Evolutionary conservation across 176 grass and related monocot species (phyloP).

Genomic region (Raddia distichophylla): DNA sequence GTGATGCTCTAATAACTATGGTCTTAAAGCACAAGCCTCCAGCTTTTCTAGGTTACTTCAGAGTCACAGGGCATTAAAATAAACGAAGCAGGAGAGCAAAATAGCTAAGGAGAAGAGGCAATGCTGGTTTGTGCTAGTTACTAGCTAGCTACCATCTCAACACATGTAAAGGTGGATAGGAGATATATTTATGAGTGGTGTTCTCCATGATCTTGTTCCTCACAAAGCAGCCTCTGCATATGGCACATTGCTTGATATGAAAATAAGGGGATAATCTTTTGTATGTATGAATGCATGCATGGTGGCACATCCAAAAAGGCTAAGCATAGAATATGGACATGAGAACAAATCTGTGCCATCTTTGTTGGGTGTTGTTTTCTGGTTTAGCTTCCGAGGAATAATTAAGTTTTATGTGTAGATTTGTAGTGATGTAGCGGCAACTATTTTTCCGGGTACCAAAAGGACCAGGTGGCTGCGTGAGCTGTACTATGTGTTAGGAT

Average conservation of each 20-base stretch:
- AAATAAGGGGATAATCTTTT: slow-evolving; percentile 38
- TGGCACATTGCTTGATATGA: slow-evolving; percentile 37
- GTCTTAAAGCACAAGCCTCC: slow-evolving; percentile 34
- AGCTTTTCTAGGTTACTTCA: slow-evolving; percentile 30
- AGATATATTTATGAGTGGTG: slow-evolving; percentile 19
- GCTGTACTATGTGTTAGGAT: background rate
- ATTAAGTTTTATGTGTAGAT: slow-evolving; percentile 20
- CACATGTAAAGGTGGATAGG: slow-evolving; percentile 23
- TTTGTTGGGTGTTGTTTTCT: slow-evolving; percentile 33
- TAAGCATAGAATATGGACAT: slow-evolving; percentile 5
- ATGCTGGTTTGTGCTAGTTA: background rate
- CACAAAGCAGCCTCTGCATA: slow-evolving; percentile 19
- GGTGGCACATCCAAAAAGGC: slow-evolving; percentile 44
- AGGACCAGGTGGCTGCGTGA: slow-evolving; percentile 38
- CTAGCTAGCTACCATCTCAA: slow-evolving; percentile 38
- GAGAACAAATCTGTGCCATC: slow-evolving; percentile 40
- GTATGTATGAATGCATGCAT: slow-evolving; percentile 25
- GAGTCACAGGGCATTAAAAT: slow-evolving; percentile 39
- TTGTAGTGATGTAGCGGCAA: slow-evolving; percentile 26
- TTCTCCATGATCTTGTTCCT: slow-evolving; percentile 35
- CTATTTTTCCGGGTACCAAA: background rate
- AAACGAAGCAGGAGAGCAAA: background rate
- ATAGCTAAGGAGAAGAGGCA: slow-evolving; percentile 26
- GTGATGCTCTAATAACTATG: background rate
- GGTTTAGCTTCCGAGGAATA: slow-evolving; percentile 42